Base-by-base conservation (phyloP, 495 filamentous ascomycete species). In the Chlorociboria aeruginascens region DNA sequence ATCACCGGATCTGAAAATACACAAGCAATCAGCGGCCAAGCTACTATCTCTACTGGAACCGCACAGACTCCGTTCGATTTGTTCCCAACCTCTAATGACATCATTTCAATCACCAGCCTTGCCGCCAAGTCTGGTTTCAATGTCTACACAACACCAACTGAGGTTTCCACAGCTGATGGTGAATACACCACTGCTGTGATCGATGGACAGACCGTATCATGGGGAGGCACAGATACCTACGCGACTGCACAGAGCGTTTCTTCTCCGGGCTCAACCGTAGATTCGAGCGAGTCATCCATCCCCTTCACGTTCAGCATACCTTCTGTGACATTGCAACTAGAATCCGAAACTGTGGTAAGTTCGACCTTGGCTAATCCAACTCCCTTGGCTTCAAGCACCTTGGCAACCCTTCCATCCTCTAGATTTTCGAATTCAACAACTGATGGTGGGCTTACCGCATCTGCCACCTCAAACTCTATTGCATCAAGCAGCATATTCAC, bases 61-160 rank as follows among this genome's bases (percentile, higher is more conserved):
- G 16, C 3, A 11, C 11, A 54, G 2, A 36, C 46, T 7, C 43
- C 33, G 14, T 43, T 48, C 30, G 16, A 50, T 13, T 38, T 54
- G 9, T 54, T 46, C 33, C 20, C 32, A 11, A 50, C 32, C 30
- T 25, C 28, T 43, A 13, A 29, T 12, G 3, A 30, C 13, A 13
- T 40, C 2, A 7, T 38, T 30, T 28, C 45, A 17, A 29, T 36
- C 7, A 35, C 47, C 1, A 13, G 10, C 32, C 13, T 36, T 32
- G 28, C 47, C 37, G 47, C 47, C 12, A 4, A 29, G 14, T 43
- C 39, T 14, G 47, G 47, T 7, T 43, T 50, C 39, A 35, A 35
- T 14, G 40, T 7, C n/a, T 34, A 13, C 20, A 49, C 7, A 40
- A 16, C 45, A 8, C 6, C 28, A 10, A 33, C 42, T 45, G 42